Percentiles rank a stretch among this genome's conserved stretches.
Evolutionary conservation across 306 rosid species (phyloP).

Genomic region (Cucumis sativus): Cucumber_9930_V3 NC_026657.2:7781001-7781500

Average conservation of each 20-base stretch:
- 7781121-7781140: not conserved
- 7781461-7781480: conserved; percentile 47
- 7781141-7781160: not conserved
- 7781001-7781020: not conserved
- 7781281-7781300: conserved; percentile 77
- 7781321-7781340: conserved; percentile 84
- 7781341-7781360: conserved; percentile 65
- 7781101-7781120: not conserved
- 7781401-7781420: conserved; percentile 55
- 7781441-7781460: conserved; percentile 58
- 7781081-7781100: not conserved
- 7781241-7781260: conserved; percentile 40
- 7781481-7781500: conserved; percentile 40
- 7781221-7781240: conserved; percentile 15
- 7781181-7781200: not conserved
- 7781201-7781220: not conserved
- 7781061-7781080: not conserved
- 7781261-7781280: conserved; percentile 75
- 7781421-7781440: conserved; percentile 89
- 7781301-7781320: conserved; percentile 54
- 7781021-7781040: not conserved
- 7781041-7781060: not conserved
- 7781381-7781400: conserved; percentile 33
- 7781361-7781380: conserved; percentile 48
- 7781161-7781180: not conserved